Evolutionary conservation across 73 alveolate genomes (phyloP).

Genomic region (Urostyla sp.): DNA sequence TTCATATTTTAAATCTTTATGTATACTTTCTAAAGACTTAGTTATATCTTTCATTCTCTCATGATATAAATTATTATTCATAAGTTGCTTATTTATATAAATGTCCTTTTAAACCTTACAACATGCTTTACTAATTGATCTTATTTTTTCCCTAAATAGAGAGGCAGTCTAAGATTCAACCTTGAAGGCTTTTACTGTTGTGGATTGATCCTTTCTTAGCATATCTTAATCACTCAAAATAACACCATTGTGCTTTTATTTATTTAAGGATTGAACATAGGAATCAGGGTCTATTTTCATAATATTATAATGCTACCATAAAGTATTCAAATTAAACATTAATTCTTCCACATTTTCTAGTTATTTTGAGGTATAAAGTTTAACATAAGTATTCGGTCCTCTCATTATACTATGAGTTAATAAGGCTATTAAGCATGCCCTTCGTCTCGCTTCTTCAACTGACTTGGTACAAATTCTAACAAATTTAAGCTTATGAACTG

Average conservation of each 20-base stretch:
- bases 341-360: not conserved
- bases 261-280: not conserved
- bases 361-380: not conserved
- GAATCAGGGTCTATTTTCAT: not conserved
- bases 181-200: not conserved
- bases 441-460: constrained; percentile 64
- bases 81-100: no score
- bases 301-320: constrained; percentile 15
- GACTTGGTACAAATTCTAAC: constrained; percentile 25
- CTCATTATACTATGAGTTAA: constrained; percentile 40
- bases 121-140: not conserved
- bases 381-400: constrained; percentile 29
- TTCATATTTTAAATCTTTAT: constrained; percentile 30
- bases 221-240: constrained; percentile 38
- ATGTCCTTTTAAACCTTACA: not conserved
- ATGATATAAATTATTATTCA: constrained; percentile 6
- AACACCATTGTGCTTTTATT: constrained; percentile 9
- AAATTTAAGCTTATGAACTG: constrained; percentile 26
- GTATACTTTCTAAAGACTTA: constrained; percentile 1
- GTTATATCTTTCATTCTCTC: constrained; percentile 18
- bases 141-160: not conserved
- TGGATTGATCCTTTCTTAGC: not conserved
- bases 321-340: not conserved
- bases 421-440: constrained; percentile 49
- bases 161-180: not conserved